Conservation (phyloP, 768 basidiomycete species). For the Boletales sp. region DNA sequence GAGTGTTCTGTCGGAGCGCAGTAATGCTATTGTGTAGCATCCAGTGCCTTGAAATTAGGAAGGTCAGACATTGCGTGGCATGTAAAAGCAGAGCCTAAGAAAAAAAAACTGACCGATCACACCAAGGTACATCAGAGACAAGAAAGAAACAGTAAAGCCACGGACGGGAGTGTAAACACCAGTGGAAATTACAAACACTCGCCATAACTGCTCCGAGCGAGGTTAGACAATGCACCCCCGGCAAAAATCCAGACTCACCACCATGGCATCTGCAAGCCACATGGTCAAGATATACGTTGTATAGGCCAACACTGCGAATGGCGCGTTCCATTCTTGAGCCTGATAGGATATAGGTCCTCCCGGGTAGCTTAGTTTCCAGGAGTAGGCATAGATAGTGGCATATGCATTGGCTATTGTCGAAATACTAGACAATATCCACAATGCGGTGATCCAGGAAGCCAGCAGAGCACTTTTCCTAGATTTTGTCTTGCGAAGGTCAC, state of each 20-base stretch:
- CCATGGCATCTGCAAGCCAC: constrained; percentile 1
- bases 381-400: neutral
- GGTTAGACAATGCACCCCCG: neutral
- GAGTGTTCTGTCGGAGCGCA: neutral
- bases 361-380: neutral
- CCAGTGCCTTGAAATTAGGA: neutral
- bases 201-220: neutral
- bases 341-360: neutral
- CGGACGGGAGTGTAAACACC: neutral
- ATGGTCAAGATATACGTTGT: neutral
- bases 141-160: neutral
- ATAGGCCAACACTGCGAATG: neutral
- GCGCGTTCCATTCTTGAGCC: neutral
- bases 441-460: neutral
- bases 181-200: neutral
- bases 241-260: neutral
- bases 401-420: neutral
- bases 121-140: neutral
- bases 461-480: neutral
- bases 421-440: neutral
- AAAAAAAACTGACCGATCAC: neutral
- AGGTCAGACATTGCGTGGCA: neutral
- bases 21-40: neutral
- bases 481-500: neutral
- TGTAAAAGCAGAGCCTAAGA: no score